Base-by-base conservation (phyloP, 2,329 filamentous ascomycete genomes). In the Epicoccum nigrum region DNA sequence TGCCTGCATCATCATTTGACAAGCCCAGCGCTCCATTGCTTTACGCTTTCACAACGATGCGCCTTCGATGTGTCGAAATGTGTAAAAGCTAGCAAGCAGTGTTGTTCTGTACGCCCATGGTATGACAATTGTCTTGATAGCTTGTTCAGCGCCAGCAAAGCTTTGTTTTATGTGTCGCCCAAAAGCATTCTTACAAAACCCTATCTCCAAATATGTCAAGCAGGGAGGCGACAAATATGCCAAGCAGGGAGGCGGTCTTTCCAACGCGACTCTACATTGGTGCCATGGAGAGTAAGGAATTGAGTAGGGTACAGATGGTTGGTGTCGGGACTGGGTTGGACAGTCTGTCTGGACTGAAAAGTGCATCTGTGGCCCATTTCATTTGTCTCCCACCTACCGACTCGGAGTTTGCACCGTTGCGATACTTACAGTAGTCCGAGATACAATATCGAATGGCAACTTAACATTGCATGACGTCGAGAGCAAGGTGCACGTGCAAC, bases 401-500 rank as follows among this genome's bases (percentile, higher is more conserved):
- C 42, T 40, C 55, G 58, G 54, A 54, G 56, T 60, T 60, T 59
- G 56, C 19, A 60, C 57, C 55, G 55, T 62, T 68, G 66, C 60
- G 59, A 65, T 42, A 52, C 63, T 56, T 63, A n/a, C n/a, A n/a
- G n/a, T n/a, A 63, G 58, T 65, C 63, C 49, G 28, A 44, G 43
- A 47, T 43, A 63, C 53, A 59, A 63, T 59, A 67, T 64, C 61
- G 54, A 71, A 70, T 68, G 61, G 40, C 45, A 37, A 15, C 25
- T 49, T 37, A 15, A 25, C 35, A 37, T 48, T 23, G 28, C 33
- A 53, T 53, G 50, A 48, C 50, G 39, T 44, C 34, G 48, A 17
- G 9, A 34, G 32, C 20, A 28, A 31, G 32, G 11, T 49, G 45
- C 51, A 48, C 39, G 51, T 44, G 45, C 45, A 37, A 48, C 44